Evolutionary conservation across 306 rosid genomes (phyloP), one percentile per base, ranked within the genome.

Genomic region (Cicer pinnatifidum): DNA sequence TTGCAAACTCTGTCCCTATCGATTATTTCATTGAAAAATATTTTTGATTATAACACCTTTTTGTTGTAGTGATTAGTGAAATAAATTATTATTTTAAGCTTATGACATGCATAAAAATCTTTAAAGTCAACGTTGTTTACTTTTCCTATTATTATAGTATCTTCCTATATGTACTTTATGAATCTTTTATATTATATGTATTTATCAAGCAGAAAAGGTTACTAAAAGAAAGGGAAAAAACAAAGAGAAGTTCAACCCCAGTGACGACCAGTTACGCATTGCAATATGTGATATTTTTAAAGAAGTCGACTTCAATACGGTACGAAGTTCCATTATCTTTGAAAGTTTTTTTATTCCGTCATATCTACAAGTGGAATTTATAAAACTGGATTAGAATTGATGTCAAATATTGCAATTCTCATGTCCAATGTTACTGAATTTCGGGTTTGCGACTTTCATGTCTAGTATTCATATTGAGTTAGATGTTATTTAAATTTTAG

Each of bases 221-320:
- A 39, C 80, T 1, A 87, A 75, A 67, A 91, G 91, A 66, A 87
- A 87, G 85, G 92, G 82, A 54, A 89, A 82, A 84, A 81, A 79
- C 67, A 91, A 85, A 80, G 85, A 85, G 72, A 83, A 85, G 52
- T 47, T 54, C 59, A 73, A 72, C 82, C 94, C 90, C 66, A 91
- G 80, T 65, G 93, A 94, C 59, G 89, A 84, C 75, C 85, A 87
- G 76, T 73, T 94, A 62, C 89, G 88, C 78, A 84, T 88, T 77
- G 91, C 95, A 28, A 85, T 90, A 51, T 87, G 92, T 79, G 96
- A 87, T 85, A 87, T 89, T 82, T 92, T 94, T 58, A 89, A 91
- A 86, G 90, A 86, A 74, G 99, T 94, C 11, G 97, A 94, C 96
- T 91, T 94, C 81, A 91, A 89, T 80, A 94, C 97, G 69, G 99